phyloP scores from a whole-genome alignment of 768 basidiomycete species.

The Macrolepiota fuliginosa region DNA sequence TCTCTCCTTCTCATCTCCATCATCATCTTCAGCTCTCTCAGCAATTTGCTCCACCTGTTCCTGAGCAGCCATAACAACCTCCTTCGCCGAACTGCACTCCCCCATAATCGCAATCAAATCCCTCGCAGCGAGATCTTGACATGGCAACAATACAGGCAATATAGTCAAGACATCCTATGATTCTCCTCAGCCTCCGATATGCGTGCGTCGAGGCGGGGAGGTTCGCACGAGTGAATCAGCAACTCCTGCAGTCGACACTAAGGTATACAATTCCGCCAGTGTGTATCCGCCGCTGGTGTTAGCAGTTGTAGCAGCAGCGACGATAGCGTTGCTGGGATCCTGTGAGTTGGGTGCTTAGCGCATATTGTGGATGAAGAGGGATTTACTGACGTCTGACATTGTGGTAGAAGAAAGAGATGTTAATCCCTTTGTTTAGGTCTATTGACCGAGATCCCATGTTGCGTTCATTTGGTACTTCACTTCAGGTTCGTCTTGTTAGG shows the following conservation, averaged over 20 bases:
- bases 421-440: neutral
- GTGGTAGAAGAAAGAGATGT: neutral
- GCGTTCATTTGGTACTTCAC: neutral
- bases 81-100: constrained; percentile 40
- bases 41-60: constrained; percentile 40
- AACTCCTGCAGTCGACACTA: neutral
- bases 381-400: constrained; percentile 6
- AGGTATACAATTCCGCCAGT: constrained; percentile 1
- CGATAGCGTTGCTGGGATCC: constrained; percentile 1
- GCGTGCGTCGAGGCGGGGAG: neutral
- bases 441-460: neutral
- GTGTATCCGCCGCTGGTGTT: neutral
- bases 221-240: constrained; percentile 11
- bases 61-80: constrained; percentile 44
- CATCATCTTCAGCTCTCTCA: constrained; percentile 19
- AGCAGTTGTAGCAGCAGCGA: neutral
- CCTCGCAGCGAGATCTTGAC: constrained; percentile 32
- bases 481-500: neutral
- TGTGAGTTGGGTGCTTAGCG: neutral
- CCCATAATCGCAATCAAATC: constrained; percentile 40
- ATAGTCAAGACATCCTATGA: constrained; percentile 42
- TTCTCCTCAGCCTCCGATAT: neutral
- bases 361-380: neutral
- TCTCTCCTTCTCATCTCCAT: constrained; percentile 22
- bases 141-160: constrained; percentile 39